Evolutionary conservation across 805 yeast genomes (phyloP).

Genomic region (Wickerhamiella sergipiensis): DNA sequence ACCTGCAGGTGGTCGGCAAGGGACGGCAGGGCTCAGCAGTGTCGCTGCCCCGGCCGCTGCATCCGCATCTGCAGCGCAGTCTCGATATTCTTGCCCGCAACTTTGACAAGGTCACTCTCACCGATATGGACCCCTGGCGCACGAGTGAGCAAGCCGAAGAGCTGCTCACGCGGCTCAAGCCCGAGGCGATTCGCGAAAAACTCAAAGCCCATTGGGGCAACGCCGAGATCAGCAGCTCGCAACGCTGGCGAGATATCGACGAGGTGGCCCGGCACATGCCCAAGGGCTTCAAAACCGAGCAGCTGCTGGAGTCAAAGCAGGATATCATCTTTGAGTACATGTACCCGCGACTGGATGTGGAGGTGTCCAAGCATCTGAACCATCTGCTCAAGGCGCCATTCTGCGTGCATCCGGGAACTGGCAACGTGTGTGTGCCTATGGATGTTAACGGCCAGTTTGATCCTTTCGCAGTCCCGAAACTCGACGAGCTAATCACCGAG

Average conservation of each 20-base stretch:
- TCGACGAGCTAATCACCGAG: constrained; percentile 50
- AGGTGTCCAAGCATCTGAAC: constrained; percentile 77
- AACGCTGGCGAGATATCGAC: constrained; percentile 67
- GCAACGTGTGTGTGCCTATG: constrained; percentile 83
- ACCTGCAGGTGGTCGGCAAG: constrained; percentile 54
- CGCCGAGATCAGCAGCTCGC: constrained; percentile 37
- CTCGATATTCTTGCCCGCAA: constrained; percentile 48
- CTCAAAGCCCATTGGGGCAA: constrained; percentile 47
- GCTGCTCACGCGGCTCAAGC: constrained; percentile 42
- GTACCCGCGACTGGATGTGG: constrained; percentile 87
- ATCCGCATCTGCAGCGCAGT: constrained; percentile 70
- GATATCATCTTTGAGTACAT: constrained; percentile 66
- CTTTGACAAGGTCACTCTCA: constrained; percentile 52
- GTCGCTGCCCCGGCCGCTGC: constrained; percentile 62
- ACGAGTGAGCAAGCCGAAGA: constrained; percentile 28
- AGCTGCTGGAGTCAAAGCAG: constrained; percentile 56
- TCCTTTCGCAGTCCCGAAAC: constrained; percentile 69
- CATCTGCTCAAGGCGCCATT: constrained; percentile 94
- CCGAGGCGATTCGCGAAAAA: constrained; percentile 25
- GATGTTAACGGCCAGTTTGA: constrained; percentile 41
- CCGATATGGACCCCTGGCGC: constrained; percentile 67
- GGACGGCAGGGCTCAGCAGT: constrained; percentile 36
- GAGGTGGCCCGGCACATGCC: constrained; percentile 29
- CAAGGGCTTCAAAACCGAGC: constrained; percentile 30
- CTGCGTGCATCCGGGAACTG: constrained; percentile 93